Evolutionary conservation across 176 grass and related monocot genomes (phyloP), one percentile per base, ranked within the genome.

Genomic region (Oryza meridionalis): DNA sequence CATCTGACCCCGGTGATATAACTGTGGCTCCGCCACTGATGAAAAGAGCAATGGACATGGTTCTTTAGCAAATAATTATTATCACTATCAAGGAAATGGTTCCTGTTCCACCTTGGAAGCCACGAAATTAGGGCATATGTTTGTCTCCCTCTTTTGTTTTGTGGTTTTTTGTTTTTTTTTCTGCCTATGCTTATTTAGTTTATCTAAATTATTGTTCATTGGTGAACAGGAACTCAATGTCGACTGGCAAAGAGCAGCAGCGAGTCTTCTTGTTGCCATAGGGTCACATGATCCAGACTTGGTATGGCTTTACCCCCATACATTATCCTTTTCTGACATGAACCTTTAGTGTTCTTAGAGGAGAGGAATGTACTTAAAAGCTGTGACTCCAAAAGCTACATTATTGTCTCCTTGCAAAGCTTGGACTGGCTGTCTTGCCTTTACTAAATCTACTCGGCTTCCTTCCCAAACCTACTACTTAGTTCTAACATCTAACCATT

Each of bases 171-270:
- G 10, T 90, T 86, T 77, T 65, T 77, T 65, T 65, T 10, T 35
- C 53, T 72, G 32, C 35, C 21, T 78, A 78, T 67, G 9, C 71
- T 43, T 77, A 12, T 70, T 67, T 78, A 65, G 13, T 27, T 90
- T 63, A 87, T 81, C 13, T 73, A 25, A 29, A 79, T 66, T 49
- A 2, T 40, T 90, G 35, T 88, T 86, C 25, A 88, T 29, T 82
- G 75, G 22, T 37, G 0, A 72, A 76, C 65, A 98, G 96, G 96
- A 98, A 26, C 90, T 95, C 55, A 95, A 92, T 90, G 82, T 77
- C 87, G 96, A 95, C 84, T 98, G 96, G 96, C 96, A 98, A 91
- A 95, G 89, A 83, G 93, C 96, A 61, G 96, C 91, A 51, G 91
- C 91, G 71, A 81, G 84, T 92, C 88, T 98, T 75, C 93, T 98